Evolutionary conservation across 768 basidiomycete genomes (phyloP).

Genomic region (Tylopilus sp.): DNA sequence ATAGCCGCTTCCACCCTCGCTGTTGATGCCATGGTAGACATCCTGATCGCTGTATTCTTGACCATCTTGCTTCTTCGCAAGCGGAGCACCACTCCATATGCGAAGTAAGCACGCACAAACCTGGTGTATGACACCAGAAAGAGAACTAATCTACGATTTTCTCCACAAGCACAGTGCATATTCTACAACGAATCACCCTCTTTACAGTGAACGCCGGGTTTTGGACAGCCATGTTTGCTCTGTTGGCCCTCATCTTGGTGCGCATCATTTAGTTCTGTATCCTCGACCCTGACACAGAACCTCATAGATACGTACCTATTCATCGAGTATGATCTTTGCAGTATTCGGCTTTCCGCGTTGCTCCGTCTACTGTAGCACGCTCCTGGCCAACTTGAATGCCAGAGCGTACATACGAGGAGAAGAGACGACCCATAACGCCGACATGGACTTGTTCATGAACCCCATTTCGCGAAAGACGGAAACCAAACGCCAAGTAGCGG

Average conservation of each 20-base stretch:
- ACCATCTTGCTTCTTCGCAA: no score
- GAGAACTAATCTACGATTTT: no score
- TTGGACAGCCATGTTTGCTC: conserved; percentile 47
- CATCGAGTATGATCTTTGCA: background rate
- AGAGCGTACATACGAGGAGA: background rate
- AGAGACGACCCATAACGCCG: background rate
- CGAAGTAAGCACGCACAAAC: no score
- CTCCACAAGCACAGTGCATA: no score
- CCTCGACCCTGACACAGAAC: background rate
- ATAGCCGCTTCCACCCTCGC: no score
- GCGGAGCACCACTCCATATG: no score
- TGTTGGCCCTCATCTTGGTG: conserved; percentile 31
- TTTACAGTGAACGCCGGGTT: no score
- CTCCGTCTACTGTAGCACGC: conserved; percentile 1
- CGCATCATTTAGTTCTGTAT: background rate
- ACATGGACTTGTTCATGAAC: background rate
- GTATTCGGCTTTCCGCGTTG: background rate
- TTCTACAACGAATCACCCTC: no score
- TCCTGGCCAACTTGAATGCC: conserved; percentile 2
- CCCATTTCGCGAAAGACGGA: background rate
- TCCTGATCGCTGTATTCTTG: no score
- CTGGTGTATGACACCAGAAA: no score
- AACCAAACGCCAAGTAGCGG: background rate
- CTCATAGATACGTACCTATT: background rate
- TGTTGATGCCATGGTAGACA: no score